These are phyloP conservation scores for Russula ochroleuca DNA, from an alignment of 768 basidiomycete species.

Conservation along the genomic window DNA sequence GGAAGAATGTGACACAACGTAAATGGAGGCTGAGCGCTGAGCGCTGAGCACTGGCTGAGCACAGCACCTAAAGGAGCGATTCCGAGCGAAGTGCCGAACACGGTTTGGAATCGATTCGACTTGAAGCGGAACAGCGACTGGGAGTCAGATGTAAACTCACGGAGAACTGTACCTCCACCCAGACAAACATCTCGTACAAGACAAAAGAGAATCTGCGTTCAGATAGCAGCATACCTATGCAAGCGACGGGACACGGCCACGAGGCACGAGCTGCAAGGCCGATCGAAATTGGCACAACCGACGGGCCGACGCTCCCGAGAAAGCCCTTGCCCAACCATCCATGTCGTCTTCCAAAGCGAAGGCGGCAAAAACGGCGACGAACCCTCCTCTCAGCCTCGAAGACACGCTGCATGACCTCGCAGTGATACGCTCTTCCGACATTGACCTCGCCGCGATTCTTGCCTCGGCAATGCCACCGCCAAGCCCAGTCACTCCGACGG, in stretches of 20 bases:
- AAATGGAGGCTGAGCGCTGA: too few relatives aligned
- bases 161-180: neutral
- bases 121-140: neutral
- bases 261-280: too few relatives aligned
- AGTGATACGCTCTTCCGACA: slow-evolving; percentile 55
- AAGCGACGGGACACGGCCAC: neutral
- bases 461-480: slow-evolving; percentile 19
- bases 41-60: too few relatives aligned
- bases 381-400: slow-evolving; percentile 53
- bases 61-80: too few relatives aligned
- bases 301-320: slow-evolving; percentile 2
- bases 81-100: too few relatives aligned
- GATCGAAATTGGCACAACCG: too few relatives aligned
- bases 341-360: slow-evolving; percentile 3
- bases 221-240: too few relatives aligned
- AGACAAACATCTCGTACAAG: too few relatives aligned
- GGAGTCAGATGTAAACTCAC: neutral
- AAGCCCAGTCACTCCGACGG: neutral
- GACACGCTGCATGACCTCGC: slow-evolving; percentile 71
- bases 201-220: too few relatives aligned
- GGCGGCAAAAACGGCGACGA: slow-evolving; percentile 31
- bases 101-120: neutral
- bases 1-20: too few relatives aligned
- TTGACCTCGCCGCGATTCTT: slow-evolving; percentile 39
- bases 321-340: neutral